phyloP scores from a whole-genome alignment of 352 stramenopile genomes.

The Phytophthora crassamura region DNA sequence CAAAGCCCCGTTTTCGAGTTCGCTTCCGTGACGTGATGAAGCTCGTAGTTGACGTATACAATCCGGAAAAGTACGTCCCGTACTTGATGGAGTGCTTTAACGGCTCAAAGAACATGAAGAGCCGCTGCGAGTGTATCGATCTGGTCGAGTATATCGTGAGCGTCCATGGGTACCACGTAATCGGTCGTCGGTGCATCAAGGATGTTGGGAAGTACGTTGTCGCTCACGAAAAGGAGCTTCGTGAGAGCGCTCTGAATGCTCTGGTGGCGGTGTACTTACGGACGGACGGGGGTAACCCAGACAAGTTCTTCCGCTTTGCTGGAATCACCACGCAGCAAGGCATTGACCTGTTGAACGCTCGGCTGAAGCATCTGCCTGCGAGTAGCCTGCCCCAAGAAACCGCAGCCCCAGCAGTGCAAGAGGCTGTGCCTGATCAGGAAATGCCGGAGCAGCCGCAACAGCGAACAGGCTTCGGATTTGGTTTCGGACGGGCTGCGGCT shows the following conservation, averaged over 20 bases:
- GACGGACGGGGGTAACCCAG: constrained; percentile 64
- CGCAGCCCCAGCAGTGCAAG: constrained; percentile 11
- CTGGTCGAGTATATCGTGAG: constrained; percentile 81
- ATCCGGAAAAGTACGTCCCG: constrained; percentile 71
- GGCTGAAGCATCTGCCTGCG: constrained; percentile 78
- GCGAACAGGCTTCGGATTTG: constrained; percentile 41
- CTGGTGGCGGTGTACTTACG: constrained; percentile 76
- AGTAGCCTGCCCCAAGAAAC: constrained; percentile 39
- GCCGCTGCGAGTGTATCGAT: constrained; percentile 85
- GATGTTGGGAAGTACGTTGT: constrained; percentile 83
- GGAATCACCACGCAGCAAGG: constrained; percentile 82
- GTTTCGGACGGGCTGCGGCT: constrained; percentile 32
- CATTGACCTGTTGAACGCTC: constrained; percentile 76
- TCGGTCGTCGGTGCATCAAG: constrained; percentile 81
- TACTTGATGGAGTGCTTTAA: constrained; percentile 88
- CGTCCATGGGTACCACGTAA: constrained; percentile 58
- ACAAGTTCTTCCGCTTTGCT: constrained; percentile 82
- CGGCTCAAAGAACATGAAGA: constrained; percentile 88
- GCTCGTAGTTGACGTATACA: constrained; percentile 82
- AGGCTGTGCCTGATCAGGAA: constrained; percentile 17
- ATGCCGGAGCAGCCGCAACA: constrained; percentile 26
- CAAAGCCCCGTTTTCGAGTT: constrained; percentile 83
- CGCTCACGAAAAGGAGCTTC: constrained; percentile 84
- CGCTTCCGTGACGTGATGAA: constrained; percentile 89
- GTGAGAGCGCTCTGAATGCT: constrained; percentile 76